A percentile compares a stretch with the other conserved stretches of the same genome.
phyloP scores from a whole-genome alignment of 257 asterid species.

The Asclepias syriaca region DNA sequence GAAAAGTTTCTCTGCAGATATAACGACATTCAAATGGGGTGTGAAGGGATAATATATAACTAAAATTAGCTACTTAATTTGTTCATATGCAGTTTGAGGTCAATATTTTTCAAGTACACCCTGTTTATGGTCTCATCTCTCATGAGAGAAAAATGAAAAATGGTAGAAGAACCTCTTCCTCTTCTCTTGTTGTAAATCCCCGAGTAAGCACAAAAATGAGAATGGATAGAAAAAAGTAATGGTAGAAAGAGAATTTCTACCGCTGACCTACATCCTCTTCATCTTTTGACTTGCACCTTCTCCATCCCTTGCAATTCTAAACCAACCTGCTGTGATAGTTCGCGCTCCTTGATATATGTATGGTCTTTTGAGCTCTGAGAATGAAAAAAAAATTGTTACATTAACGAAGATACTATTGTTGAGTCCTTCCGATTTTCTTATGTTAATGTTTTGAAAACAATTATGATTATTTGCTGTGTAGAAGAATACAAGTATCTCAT shows the following conservation, averaged over 20 bases:
- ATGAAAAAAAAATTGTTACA: neutral
- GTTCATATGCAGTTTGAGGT: neutral
- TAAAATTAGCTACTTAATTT: neutral
- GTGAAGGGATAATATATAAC: neutral
- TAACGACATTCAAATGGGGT: neutral
- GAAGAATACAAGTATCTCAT: neutral
- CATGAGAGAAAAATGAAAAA: neutral
- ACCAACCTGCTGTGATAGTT: neutral
- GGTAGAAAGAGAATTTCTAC: neutral
- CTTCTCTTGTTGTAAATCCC: neutral
- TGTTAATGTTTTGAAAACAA: neutral
- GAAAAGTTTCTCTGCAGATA: neutral
- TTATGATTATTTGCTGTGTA: neutral
- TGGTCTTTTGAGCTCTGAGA: neutral
- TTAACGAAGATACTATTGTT: neutral
- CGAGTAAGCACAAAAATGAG: neutral
- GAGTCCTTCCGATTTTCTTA: neutral
- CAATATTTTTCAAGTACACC: neutral
- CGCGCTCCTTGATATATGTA: neutral
- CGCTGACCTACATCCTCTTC: neutral
- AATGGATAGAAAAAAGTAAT: neutral
- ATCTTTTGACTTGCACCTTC: neutral
- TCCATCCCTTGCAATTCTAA: neutral
- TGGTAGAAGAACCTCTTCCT: neutral
- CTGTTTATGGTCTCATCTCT: neutral